Conservation (phyloP, 2,329 filamentous ascomycete genomes). For the Botrytis fabae region DNA sequence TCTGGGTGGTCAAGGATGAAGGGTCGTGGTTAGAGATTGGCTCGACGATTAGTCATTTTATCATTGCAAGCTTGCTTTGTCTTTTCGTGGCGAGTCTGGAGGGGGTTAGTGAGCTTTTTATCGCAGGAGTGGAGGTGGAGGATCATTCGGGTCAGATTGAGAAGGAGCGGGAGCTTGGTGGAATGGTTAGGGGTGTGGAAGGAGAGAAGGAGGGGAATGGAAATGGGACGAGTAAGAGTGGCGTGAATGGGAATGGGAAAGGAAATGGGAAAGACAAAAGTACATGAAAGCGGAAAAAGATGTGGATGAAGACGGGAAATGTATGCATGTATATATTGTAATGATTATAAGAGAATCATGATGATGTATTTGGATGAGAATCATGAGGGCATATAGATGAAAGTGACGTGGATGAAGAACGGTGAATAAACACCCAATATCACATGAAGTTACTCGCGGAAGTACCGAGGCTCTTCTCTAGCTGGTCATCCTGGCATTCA, state of each 20-base stretch:
- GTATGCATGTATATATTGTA: slow-evolving; percentile 7
- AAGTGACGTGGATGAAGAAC: background rate
- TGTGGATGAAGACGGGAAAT: background rate
- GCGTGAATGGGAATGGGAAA: slow-evolving; percentile 25
- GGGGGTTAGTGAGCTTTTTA: slow-evolving; percentile 79
- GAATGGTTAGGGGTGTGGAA: slow-evolving; percentile 23
- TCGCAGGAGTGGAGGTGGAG: slow-evolving; percentile 73
- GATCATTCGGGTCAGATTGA: slow-evolving; percentile 31
- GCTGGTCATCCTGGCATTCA: background rate
- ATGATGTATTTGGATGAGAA: slow-evolving; percentile 1
- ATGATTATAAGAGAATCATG: slow-evolving; percentile 1
- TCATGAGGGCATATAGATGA: no score
- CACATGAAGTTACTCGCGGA: background rate
- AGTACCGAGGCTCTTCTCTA: background rate
- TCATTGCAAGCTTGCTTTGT: slow-evolving; percentile 84
- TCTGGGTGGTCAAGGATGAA: slow-evolving; percentile 96
- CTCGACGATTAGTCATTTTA: slow-evolving; percentile 93
- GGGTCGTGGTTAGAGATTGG: slow-evolving; percentile 98
- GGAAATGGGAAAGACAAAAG: slow-evolving; percentile 23
- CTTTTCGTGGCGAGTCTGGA: slow-evolving; percentile 90
- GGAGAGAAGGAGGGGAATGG: slow-evolving; percentile 27
- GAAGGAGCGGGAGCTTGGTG: slow-evolving; percentile 38
- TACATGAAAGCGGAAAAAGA: slow-evolving; percentile 1
- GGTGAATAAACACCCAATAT: background rate
- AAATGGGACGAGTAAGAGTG: slow-evolving; percentile 12